These are phyloP conservation scores for Caloboletus firmus DNA, from an alignment of 1,284 basidiomycete genomes.

Conservation along the genomic window DNA sequence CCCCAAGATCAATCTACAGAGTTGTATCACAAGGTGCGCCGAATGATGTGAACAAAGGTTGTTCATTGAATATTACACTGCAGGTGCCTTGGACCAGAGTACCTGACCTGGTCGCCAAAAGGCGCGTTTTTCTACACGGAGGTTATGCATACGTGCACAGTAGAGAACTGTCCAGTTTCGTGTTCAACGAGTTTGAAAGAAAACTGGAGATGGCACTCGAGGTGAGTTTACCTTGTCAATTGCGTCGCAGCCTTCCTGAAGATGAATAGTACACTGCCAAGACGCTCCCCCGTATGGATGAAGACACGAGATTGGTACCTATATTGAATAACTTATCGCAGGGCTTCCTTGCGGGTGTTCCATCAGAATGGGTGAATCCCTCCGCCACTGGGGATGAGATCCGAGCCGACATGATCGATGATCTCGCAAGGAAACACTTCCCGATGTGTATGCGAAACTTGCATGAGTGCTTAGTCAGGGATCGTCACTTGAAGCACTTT, in stretches of 20 bases:
- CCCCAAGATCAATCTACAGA: conserved; percentile 20
- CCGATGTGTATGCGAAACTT: conserved; percentile 95
- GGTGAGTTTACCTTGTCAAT: conserved; percentile 43
- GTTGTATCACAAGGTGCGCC: conserved; percentile 65
- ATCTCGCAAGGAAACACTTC: conserved; percentile 86
- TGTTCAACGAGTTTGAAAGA: conserved; percentile 85
- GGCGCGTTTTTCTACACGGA: conserved; percentile 77
- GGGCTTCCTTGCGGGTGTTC: conserved; percentile 90
- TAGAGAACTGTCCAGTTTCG: conserved; percentile 81
- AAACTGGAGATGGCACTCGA: conserved; percentile 80
- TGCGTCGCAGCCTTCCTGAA: conserved; percentile 1
- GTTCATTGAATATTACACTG: not conserved
- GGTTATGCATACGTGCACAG: conserved; percentile 92
- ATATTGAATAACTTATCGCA: conserved; percentile 92
- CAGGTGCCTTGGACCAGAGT: conserved; percentile 87
- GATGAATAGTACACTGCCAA: conserved; percentile 76
- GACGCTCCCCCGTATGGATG: conserved; percentile 90
- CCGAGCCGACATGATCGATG: conserved; percentile 93
- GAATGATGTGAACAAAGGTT: not conserved
- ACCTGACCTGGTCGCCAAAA: conserved; percentile 85
- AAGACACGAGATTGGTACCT: conserved; percentile 90
- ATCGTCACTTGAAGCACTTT: conserved; percentile 91
- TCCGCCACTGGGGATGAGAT: conserved; percentile 63
- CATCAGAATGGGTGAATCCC: conserved; percentile 74
- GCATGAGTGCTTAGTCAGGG: conserved; percentile 75